A percentile compares a stretch with the other conserved stretches of the same genome.
Evolutionary conservation across 768 basidiomycete genomes (phyloP).

Genomic region (Psilocybe subaeruginosa): DNA sequence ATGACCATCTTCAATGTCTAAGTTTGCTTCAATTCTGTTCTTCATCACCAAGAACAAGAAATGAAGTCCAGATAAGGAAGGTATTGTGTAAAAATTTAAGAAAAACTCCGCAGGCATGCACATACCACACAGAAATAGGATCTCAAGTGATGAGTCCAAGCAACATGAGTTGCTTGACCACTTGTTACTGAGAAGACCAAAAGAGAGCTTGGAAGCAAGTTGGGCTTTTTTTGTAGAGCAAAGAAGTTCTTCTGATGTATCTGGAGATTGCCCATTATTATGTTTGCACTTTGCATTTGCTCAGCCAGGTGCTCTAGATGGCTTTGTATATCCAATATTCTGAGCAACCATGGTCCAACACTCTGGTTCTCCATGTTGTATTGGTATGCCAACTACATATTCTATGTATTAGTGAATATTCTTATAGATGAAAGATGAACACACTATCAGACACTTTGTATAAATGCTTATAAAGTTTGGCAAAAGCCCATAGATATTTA

Average conservation of each 20-base stretch:
- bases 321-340: slow-evolving; percentile 26
- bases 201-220: neutral
- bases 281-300: slow-evolving; percentile 14
- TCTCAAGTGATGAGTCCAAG: no score
- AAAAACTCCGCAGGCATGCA: no score
- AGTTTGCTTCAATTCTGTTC: no score
- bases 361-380: slow-evolving; percentile 27
- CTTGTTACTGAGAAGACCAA: neutral
- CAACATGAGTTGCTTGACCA: no score
- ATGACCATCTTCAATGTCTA: no score
- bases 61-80: no score
- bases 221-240: neutral
- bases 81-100: no score
- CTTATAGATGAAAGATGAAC: neutral
- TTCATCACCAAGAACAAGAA: no score
- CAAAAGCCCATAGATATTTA: slow-evolving; percentile 12
- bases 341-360: slow-evolving; percentile 25
- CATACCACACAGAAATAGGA: no score
- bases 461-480: slow-evolving; percentile 21
- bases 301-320: slow-evolving; percentile 8
- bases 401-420: neutral
- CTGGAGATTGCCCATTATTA: slow-evolving; percentile 29
- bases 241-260: slow-evolving; percentile 18
- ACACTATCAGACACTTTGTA: slow-evolving; percentile 13
- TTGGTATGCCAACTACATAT: slow-evolving; percentile 22